Base-by-base conservation (phyloP, 169 alveolate species). In the Cryptosporidium tyzzeri region DNA sequence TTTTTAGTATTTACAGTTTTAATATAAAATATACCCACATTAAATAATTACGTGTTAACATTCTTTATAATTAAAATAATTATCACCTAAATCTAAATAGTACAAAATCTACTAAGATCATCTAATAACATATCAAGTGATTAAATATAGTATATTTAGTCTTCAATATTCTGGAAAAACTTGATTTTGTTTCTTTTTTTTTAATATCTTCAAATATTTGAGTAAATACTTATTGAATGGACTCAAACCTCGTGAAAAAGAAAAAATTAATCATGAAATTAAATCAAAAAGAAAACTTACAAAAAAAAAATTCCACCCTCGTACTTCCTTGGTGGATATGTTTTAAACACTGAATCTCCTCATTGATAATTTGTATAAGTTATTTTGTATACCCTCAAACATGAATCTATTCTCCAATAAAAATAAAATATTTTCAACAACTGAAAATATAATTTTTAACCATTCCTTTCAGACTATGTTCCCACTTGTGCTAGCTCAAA, bases 241-340 rank as follows among this genome's bases (percentile, higher is more conserved):
- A 3, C 18, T 3, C 21, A 14, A 14, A 48, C 12, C 55, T 48
- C 55, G 21, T 5, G 12, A 48, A 48, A 48, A 16, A 48, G 21
- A 48, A 14, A 31, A 48, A 48, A 48, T 48, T 48, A 48, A 14
- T 16, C 21, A 12, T 14, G 8, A 14, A 41, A 14, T 45, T 14
- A 48, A 48, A 1, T 48, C 21, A 59, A 31, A 6, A 21, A n/a
- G 39, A 59, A 65, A 65, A 65, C 71, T 65, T 65, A 65, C 71
- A 31, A 65, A 65, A 65, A 37, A 62, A 65, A 65, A 65, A 26
- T 65, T 65, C 71, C 71, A 65, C 71, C 71, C 26, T 65, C 71
- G 10, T 1, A 65, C 71, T 65, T 65, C 71, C 71, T n/a, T 65
- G 71, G 71, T 29, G 71, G 71, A 65, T 55, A 55, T n/a, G 26